Percentiles rank a stretch among this genome's conserved stretches.
phyloP scores from a whole-genome alignment of 192 early-diverging fungal species.

The Cladochytrium replicatum region DNA sequence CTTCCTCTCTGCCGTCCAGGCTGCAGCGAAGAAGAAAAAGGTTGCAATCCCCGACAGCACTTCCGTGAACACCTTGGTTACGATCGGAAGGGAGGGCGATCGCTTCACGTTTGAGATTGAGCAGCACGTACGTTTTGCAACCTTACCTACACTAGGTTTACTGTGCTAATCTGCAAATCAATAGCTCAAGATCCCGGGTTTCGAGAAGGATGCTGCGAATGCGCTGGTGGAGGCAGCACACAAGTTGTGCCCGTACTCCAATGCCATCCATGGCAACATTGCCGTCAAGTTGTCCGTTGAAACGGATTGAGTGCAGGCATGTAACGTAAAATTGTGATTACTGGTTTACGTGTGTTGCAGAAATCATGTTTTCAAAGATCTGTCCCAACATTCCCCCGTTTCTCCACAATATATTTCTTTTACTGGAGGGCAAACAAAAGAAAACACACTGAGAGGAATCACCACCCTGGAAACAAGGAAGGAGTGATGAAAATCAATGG shows the following conservation, averaged over 20 bases:
- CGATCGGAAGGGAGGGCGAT: conserved; percentile 9
- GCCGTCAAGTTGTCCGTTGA: conserved; percentile 6
- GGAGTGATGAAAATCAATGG: too few species aligned
- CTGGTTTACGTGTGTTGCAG: too few species aligned
- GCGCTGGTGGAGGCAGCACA: conserved; percentile 22
- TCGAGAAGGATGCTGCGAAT: conserved; percentile 14
- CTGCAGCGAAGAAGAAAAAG: conserved; percentile 18
- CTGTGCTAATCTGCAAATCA: neutral
- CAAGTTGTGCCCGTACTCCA: conserved; percentile 31
- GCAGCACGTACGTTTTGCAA: conserved; percentile 15
- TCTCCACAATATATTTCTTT: too few species aligned
- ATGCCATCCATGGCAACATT: conserved; percentile 28
- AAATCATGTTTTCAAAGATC: too few species aligned
- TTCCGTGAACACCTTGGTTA: conserved; percentile 12
- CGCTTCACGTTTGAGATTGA: conserved; percentile 13
- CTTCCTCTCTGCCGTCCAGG: conserved; percentile 29
- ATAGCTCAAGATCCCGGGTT: conserved; percentile 15
- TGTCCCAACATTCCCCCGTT: too few species aligned
- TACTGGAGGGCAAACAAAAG: too few species aligned
- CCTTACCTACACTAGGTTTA: neutral
- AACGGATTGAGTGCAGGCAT: too few species aligned
- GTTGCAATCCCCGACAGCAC: conserved; percentile 19
- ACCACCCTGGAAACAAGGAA: too few species aligned
- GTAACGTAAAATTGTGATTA: too few species aligned
- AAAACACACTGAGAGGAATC: too few species aligned